These are phyloP conservation scores for Pseudogymnoascus sp. DNA, from an alignment of 2,329 filamentous ascomycete genomes.

Conservation along the genomic window DNA sequence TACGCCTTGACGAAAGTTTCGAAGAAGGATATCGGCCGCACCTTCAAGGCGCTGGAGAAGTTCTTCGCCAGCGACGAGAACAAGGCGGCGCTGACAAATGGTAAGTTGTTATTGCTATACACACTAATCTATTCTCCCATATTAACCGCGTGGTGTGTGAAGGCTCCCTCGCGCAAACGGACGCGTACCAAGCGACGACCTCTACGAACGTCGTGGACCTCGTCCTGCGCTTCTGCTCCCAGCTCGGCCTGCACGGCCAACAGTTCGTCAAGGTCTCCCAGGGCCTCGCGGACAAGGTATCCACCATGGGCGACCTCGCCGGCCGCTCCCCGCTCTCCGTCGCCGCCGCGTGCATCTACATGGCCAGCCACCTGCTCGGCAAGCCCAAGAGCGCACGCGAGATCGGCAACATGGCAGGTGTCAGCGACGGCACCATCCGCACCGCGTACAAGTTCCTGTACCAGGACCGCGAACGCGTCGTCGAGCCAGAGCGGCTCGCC, in stretches of 20 bases:
- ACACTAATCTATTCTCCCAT: conserved; percentile 19
- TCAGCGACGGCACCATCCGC: conserved; percentile 95
- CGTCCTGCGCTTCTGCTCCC: conserved; percentile 82
- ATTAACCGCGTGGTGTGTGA: conserved; percentile 25
- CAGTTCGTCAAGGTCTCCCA: conserved; percentile 74
- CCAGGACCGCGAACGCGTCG: conserved; percentile 62
- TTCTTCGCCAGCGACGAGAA: conserved; percentile 71
- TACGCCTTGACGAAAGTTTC: conserved; percentile 87
- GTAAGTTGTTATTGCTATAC: conserved; percentile 37
- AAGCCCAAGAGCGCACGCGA: conserved; percentile 75
- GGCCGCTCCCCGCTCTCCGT: conserved; percentile 91
- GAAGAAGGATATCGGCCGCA: conserved; percentile 95
- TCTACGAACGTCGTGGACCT: conserved; percentile 79
- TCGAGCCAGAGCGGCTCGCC: conserved; percentile 68
- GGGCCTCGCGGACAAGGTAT: conserved; percentile 71
- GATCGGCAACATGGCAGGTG: conserved; percentile 76
- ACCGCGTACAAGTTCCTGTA: conserved; percentile 90
- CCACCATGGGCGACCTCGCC: conserved; percentile 67
- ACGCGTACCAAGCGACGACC: conserved; percentile 65
- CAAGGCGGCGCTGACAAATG: conserved; percentile 43
- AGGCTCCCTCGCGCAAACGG: conserved; percentile 29
- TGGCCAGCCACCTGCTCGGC: conserved; percentile 82
- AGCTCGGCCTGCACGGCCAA: conserved; percentile 66
- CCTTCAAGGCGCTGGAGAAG: conserved; percentile 87
- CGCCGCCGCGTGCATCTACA: conserved; percentile 93